Evolutionary conservation across 768 basidiomycete species (phyloP).

Genomic region (Termitomyces eurrhizus): DNA sequence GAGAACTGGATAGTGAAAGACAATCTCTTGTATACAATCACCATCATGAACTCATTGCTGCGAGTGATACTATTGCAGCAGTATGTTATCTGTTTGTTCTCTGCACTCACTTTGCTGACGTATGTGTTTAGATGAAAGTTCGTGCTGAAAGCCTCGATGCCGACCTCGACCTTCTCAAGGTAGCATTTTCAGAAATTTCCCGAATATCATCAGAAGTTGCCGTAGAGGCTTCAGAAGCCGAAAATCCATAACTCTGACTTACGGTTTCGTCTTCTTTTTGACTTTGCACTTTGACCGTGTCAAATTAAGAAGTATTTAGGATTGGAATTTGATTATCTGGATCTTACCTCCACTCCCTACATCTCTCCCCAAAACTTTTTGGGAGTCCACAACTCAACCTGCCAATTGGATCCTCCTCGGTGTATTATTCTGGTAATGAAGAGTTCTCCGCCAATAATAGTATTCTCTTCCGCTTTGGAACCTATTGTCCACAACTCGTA

Average conservation of each 20-base stretch:
- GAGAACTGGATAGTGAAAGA: constrained; percentile 81
- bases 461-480: constrained; percentile 14
- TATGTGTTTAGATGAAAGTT: constrained; percentile 69
- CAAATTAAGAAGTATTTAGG: constrained; percentile 6
- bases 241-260: background rate
- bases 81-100: constrained; percentile 36
- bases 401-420: constrained; percentile 38
- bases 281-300: background rate
- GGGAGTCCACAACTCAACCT: constrained; percentile 36
- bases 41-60: constrained; percentile 92
- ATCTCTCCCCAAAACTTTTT: constrained; percentile 3
- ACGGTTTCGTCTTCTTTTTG: background rate
- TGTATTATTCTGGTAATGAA: constrained; percentile 37
- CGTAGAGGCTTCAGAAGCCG: constrained; percentile 32
- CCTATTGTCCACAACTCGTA: constrained; percentile 35
- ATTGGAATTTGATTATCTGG: background rate
- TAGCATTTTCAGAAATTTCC: constrained; percentile 85
- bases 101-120: background rate
- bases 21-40: constrained; percentile 94
- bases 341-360: background rate
- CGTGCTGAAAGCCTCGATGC: constrained; percentile 82
- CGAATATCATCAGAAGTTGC: constrained; percentile 68
- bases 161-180: constrained; percentile 76
- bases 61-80: constrained; percentile 86
- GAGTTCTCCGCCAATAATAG: constrained; percentile 26